Evolutionary conservation across 495 filamentous ascomycete genomes (phyloP), one percentile per base, ranked within the genome.

Genomic region (Neurospora tetrasperma): DNA sequence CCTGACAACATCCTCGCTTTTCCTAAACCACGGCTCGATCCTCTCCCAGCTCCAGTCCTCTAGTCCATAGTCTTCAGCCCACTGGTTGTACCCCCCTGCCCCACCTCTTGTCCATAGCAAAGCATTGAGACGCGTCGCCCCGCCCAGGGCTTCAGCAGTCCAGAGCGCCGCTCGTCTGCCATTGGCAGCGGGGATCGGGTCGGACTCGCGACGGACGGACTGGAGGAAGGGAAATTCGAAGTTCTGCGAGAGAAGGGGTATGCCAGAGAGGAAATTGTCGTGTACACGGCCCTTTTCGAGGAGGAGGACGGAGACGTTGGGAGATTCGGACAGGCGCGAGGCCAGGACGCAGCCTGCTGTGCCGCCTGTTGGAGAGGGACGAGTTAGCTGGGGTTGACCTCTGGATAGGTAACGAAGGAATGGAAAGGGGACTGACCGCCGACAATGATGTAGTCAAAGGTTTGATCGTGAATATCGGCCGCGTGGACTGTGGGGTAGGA

Each of bases 311-410:
- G 79, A 79, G 8, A 80, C 78, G 69, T 80, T 77, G n/a, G 77
- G 77, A 72, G 86, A 82, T 73, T 85, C 84, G 44, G 84, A 83
- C 16, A 88, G 80, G 42, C 84, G 83, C 54, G 80, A 82, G 69
- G 86, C 85, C n/a, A 88, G 72, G 27, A 85, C 84, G 70, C 83
- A 84, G 54, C 85, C 86, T 14, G 82, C 80, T 48, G 85, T 85
- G 14, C 85, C 85, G 41, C 83, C 77, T 77, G 69, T 11, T 6
- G 2, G 40, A 11, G 18, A 11, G 18, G 14, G 7, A 16, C 39
- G 4, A 46, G 23, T 69, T 72, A 48, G 41, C 14, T 18, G 5
- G 68, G 20, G 39, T 44, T 20, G 7, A 3, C n/a, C 7, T 39
- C 40, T 41, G 40, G 40, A 31, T 31, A 31, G 27, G 27, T 31